Evolutionary conservation across 2,329 filamentous ascomycete genomes (phyloP).

Genomic region (Emmonsiellopsis sp.): DNA sequence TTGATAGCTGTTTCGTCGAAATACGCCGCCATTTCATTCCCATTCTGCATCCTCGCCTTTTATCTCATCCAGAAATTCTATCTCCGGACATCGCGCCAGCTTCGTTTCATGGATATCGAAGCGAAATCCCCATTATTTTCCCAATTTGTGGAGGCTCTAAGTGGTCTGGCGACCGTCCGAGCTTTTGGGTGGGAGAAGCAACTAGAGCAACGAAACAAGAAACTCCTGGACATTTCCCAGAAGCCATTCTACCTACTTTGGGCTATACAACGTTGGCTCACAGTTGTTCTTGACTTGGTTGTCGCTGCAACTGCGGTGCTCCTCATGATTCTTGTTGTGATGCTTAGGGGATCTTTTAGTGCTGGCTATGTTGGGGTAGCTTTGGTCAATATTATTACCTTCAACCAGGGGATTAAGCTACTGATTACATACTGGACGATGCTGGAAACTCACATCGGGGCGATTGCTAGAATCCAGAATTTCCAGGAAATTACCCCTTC

Average conservation of each 20-base stretch:
- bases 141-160: constrained; percentile 19
- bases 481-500: constrained; percentile 30
- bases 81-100: constrained; percentile 34
- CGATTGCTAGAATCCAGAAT: constrained; percentile 46
- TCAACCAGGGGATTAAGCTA: constrained; percentile 11
- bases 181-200: constrained; percentile 18
- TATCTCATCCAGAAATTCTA: constrained; percentile 42
- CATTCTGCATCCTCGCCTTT: constrained; percentile 37
- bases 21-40: constrained; percentile 43
- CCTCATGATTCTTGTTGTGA: constrained; percentile 26
- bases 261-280: constrained; percentile 28
- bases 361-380: constrained; percentile 15
- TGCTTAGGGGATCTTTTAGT: constrained; percentile 14
- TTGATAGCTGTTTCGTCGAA: constrained; percentile 37
- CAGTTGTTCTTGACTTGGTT: constrained; percentile 29
- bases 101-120: constrained; percentile 35
- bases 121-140: constrained; percentile 31
- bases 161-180: constrained; percentile 16
- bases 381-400: not conserved
- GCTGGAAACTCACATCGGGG: constrained; percentile 50
- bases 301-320: constrained; percentile 28
- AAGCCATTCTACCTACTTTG: constrained; percentile 24
- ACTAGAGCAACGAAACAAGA: constrained; percentile 14
- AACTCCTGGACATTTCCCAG: constrained; percentile 25
- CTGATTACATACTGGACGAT: constrained; percentile 47